Evolutionary conservation across 768 basidiomycete genomes (phyloP).

Genomic region (Vararia minispora): DNA sequence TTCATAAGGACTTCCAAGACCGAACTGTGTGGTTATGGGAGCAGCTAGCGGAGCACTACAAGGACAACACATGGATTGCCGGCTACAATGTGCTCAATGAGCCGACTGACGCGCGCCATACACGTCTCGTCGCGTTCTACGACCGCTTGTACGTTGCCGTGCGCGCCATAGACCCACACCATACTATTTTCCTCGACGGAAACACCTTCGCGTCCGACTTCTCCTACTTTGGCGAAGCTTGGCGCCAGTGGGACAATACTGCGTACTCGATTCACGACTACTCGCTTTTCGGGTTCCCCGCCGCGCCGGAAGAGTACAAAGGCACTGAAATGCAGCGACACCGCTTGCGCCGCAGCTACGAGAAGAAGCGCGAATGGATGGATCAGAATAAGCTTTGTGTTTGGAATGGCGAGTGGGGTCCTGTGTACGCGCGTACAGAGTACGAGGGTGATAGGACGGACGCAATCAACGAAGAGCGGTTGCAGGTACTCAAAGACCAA

Average conservation of each 20-base stretch:
- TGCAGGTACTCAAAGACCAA: conserved; percentile 62
- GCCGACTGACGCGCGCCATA: conserved; percentile 62
- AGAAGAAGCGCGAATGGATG: conserved; percentile 74
- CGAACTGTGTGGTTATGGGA: conserved; percentile 69
- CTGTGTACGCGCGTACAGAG: conserved; percentile 58
- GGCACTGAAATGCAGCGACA: conserved; percentile 40
- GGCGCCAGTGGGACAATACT: conserved; percentile 55
- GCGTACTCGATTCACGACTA: conserved; percentile 78
- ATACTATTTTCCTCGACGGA: conserved; percentile 72
- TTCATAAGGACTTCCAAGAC: conserved; percentile 80
- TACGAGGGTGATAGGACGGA: conserved; percentile 46
- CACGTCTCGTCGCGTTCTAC: conserved; percentile 56
- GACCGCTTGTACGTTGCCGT: conserved; percentile 59
- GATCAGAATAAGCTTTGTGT: conserved; percentile 52
- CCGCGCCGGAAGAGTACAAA: conserved; percentile 40
- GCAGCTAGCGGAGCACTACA: conserved; percentile 66
- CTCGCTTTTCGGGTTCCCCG: conserved; percentile 62
- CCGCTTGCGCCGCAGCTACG: conserved; percentile 45
- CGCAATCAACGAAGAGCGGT: conserved; percentile 51
- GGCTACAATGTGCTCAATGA: conserved; percentile 86
- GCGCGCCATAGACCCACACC: conserved; percentile 55
- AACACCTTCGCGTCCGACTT: conserved; percentile 80
- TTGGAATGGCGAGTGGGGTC: conserved; percentile 80
- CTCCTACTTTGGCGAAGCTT: conserved; percentile 54
- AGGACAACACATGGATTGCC: conserved; percentile 70